phyloP scores from a whole-genome alignment of 139 green algal species.

The Chlorella sorokiniana region DNA sequence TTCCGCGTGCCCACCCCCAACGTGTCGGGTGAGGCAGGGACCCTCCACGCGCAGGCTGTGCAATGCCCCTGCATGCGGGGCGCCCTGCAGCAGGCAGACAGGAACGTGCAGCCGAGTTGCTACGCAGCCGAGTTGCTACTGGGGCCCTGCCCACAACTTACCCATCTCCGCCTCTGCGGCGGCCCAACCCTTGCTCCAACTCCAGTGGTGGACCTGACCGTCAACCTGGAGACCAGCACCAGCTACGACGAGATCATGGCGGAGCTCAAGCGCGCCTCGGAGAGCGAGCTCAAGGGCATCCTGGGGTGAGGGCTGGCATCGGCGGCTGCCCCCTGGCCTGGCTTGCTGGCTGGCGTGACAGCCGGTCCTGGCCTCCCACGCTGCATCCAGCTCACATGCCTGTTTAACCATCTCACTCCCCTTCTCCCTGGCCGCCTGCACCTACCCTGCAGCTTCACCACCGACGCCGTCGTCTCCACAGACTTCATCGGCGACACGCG shows the following conservation, averaged over 20 bases:
- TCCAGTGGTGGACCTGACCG: constrained; percentile 94
- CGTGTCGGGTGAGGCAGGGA: constrained; percentile 55
- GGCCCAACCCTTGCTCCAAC: not conserved
- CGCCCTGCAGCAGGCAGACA: too few species aligned
- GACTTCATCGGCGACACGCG: constrained; percentile 90
- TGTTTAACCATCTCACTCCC: too few species aligned
- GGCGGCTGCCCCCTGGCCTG: not conserved
- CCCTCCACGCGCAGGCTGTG: not conserved
- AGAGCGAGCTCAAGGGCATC: constrained; percentile 85
- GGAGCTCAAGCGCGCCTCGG: constrained; percentile 74
- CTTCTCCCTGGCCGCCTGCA: not conserved
- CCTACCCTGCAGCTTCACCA: constrained; percentile 31
- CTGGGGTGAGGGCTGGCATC: constrained; percentile 53
- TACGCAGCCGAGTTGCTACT: too few species aligned
- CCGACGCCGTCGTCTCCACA: constrained; percentile 40
- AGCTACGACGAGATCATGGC: constrained; percentile 94
- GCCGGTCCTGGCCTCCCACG: too few species aligned
- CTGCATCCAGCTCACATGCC: too few species aligned
- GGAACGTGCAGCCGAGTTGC: too few species aligned
- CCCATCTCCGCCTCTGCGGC: not conserved
- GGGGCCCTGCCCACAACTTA: too few species aligned
- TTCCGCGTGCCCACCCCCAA: constrained; percentile 96
- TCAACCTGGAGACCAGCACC: constrained; percentile 80
- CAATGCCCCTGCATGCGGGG: too few species aligned
- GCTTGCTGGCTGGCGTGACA: not conserved